A percentile compares a stretch with the other conserved stretches of the same genome.
phyloP scores from a whole-genome alignment of 768 basidiomycete species.

The Lactifluus echinatus region DNA sequence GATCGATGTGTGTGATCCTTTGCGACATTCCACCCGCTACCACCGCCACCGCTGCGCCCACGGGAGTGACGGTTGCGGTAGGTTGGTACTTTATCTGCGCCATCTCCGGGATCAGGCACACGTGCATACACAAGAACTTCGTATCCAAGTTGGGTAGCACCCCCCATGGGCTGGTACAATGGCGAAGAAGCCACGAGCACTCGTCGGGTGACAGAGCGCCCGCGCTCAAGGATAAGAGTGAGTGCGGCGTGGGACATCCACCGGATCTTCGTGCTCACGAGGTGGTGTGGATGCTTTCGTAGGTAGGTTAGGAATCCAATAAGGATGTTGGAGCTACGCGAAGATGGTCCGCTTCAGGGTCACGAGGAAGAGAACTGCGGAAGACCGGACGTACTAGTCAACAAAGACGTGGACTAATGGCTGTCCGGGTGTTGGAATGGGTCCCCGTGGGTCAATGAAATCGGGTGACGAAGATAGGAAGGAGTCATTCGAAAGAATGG shows the following conservation, averaged over 20 bases:
- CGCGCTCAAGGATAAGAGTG: constrained; percentile 72
- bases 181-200: constrained; percentile 78
- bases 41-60: constrained; percentile 17
- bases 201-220: constrained; percentile 62
- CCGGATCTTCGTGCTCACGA: constrained; percentile 29
- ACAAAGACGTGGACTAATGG: constrained; percentile 38
- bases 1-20: constrained; percentile 23
- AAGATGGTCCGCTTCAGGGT: constrained; percentile 1
- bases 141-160: constrained; percentile 64
- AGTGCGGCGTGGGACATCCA: constrained; percentile 74
- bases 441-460: constrained; percentile 33
- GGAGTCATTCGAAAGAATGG: constrained; percentile 25
- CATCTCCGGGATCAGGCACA: constrained; percentile 61
- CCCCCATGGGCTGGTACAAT: constrained; percentile 72
- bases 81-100: constrained; percentile 42
- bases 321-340: constrained; percentile 72
- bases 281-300: constrained; percentile 42
- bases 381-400: constrained; percentile 42
- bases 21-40: constrained; percentile 11
- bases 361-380: constrained; percentile 3
- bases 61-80: constrained; percentile 25
- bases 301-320: constrained; percentile 71
- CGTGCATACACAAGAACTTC: constrained; percentile 61
- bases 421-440: constrained; percentile 26
- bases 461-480: constrained; percentile 23